Conservation (phyloP, 1,284 basidiomycete species). For the Lentinula novae-zelandiae region DNA sequence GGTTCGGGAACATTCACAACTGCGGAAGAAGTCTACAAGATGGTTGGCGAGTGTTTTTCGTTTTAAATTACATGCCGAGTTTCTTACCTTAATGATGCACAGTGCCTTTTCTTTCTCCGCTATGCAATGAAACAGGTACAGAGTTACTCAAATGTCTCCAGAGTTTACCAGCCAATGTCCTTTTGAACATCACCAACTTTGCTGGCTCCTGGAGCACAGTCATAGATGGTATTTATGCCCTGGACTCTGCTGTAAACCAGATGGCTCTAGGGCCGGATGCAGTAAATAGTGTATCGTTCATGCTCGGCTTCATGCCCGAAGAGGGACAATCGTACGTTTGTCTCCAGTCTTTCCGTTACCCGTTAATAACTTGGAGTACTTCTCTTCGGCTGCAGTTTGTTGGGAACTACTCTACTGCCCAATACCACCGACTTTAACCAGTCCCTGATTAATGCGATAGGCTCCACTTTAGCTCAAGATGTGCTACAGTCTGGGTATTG, state of each 20-base stretch:
- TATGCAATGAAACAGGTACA: slow-evolving; percentile 16
- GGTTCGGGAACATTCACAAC: slow-evolving; percentile 10
- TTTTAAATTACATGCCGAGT: background rate
- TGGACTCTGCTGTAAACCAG: slow-evolving; percentile 15
- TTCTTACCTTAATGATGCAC: background rate
- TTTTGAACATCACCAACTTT: slow-evolving; percentile 17
- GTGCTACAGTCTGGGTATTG: slow-evolving; percentile 18
- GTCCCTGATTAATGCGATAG: slow-evolving; percentile 7
- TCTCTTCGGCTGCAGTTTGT: slow-evolving; percentile 9
- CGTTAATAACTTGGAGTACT: background rate
- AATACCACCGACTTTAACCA: slow-evolving; percentile 17
- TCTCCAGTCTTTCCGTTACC: background rate
- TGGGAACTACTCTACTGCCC: slow-evolving; percentile 14
- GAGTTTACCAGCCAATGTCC: slow-evolving; percentile 17
- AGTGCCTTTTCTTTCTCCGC: slow-evolving; percentile 13
- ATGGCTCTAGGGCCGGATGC: slow-evolving; percentile 14
- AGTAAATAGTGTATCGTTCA: slow-evolving; percentile 17
- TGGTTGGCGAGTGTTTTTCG: background rate
- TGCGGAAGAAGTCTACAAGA: background rate
- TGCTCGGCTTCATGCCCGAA: slow-evolving; percentile 21
- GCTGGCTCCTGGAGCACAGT: slow-evolving; percentile 14
- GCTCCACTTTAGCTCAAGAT: slow-evolving; percentile 4
- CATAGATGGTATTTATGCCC: slow-evolving; percentile 16
- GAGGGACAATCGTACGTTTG: slow-evolving; percentile 20
- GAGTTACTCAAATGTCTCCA: slow-evolving; percentile 19